Conservation (phyloP, 192 early-diverging fungal species). For the Funneliformis mosseae region DNA sequence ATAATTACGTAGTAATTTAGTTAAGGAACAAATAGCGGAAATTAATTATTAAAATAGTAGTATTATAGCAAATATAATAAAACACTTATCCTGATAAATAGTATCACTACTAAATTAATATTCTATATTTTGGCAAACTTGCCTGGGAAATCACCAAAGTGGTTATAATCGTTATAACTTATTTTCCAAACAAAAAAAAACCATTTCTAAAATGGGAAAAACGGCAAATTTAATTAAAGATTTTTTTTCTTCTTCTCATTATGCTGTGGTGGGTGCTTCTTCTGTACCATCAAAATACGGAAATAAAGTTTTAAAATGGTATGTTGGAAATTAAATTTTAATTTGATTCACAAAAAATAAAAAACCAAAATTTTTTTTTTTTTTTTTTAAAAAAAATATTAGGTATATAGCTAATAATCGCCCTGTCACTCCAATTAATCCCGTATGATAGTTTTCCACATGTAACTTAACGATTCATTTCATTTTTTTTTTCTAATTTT, state of each 20-base stretch:
- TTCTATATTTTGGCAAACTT: too few species aligned
- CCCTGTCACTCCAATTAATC: slow-evolving; percentile 40
- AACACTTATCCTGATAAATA: too few species aligned
- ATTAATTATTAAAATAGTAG: too few species aligned
- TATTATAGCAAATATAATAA: too few species aligned
- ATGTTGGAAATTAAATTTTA: slow-evolving; percentile 10
- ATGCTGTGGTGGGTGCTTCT: slow-evolving; percentile 80
- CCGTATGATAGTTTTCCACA: slow-evolving; percentile 29
- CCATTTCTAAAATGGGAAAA: slow-evolving; percentile 10
- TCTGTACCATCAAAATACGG: slow-evolving; percentile 76
- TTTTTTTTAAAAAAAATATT: neutral
- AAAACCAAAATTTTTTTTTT: too few species aligned
- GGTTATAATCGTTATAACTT: too few species aligned
- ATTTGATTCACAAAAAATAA: neutral
- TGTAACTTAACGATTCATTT: neutral
- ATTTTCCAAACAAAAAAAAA: too few species aligned
- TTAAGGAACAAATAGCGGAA: too few species aligned
- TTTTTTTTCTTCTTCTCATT: slow-evolving; percentile 59
- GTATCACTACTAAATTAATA: too few species aligned
- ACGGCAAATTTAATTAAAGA: slow-evolving; percentile 39
- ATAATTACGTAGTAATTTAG: too few species aligned
- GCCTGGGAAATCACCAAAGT: too few species aligned
- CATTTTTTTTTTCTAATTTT: neutral
- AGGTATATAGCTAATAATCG: slow-evolving; percentile 38
- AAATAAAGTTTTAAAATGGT: slow-evolving; percentile 83